A percentile compares a stretch with the other conserved stretches of the same genome.
phyloP scores from a whole-genome alignment of 495 filamentous ascomycete genomes.

The Aspergillus indologenus region DNA sequence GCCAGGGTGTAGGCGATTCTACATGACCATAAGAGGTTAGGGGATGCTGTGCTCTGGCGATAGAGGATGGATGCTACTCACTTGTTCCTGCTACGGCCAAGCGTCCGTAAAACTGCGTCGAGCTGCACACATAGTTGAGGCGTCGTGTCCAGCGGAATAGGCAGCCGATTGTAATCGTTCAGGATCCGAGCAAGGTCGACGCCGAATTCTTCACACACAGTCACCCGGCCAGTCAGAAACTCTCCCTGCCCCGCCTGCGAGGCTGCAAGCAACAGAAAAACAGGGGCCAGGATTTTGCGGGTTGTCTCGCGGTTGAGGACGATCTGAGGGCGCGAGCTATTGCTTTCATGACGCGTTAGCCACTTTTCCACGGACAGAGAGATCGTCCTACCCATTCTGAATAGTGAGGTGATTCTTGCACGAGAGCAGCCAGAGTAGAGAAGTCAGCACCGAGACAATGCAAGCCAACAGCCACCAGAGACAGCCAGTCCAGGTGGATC shows the following conservation, averaged over 20 bases:
- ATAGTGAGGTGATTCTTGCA: background rate
- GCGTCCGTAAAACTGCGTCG: background rate
- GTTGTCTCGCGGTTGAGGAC: background rate
- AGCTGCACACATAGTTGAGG: background rate
- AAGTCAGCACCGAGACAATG: background rate
- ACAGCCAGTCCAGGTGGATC: background rate
- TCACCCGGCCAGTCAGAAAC: background rate
- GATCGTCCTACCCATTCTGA: background rate
- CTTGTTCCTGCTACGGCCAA: background rate
- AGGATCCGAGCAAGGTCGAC: background rate
- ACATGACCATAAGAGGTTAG: background rate
- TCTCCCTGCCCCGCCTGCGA: background rate
- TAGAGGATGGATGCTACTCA: background rate
- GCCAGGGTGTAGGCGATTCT: background rate
- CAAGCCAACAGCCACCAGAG: background rate
- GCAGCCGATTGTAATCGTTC: background rate
- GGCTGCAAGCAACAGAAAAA: background rate
- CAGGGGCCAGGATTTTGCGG: background rate
- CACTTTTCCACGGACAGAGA: background rate
- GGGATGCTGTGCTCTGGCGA: background rate
- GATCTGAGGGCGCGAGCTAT: background rate
- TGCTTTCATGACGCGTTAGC: background rate
- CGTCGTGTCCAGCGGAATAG: background rate
- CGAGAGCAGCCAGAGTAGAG: background rate
- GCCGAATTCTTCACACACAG: background rate